phyloP scores from a whole-genome alignment of 2,329 filamentous ascomycete species.

The Chaetomium strumarium region DNA sequence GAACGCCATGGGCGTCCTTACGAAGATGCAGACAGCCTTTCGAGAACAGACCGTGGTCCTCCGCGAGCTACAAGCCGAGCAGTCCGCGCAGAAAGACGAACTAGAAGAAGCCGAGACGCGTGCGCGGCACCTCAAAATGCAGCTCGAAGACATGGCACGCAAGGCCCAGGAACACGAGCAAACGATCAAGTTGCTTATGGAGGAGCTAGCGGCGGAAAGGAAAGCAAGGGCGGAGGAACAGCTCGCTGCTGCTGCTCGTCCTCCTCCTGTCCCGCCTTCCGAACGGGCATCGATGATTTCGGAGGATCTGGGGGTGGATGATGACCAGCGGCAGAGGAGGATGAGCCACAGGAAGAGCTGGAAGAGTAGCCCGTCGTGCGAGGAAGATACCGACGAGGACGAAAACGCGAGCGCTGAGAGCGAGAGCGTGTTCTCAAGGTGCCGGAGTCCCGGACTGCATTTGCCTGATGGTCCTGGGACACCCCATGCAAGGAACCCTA shows the following conservation, averaged over 20 bases:
- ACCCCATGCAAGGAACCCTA: background rate
- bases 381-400: conserved; percentile 38
- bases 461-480: conserved; percentile 10
- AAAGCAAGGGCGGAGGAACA: conserved; percentile 35
- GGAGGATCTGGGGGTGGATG: conserved; percentile 50
- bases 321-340: conserved; percentile 36
- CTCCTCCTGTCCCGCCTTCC: background rate
- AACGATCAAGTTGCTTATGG: conserved; percentile 39
- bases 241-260: conserved; percentile 5
- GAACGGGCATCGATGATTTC: conserved; percentile 39
- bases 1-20: conserved; percentile 50
- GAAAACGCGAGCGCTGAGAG: conserved; percentile 43
- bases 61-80: conserved; percentile 32
- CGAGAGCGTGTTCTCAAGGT: conserved; percentile 56
- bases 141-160: conserved; percentile 54
- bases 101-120: conserved; percentile 50
- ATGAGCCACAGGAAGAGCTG: conserved; percentile 12
- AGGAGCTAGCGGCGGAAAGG: conserved; percentile 46
- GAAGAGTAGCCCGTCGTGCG: conserved; percentile 45
- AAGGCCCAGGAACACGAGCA: conserved; percentile 49
- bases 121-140: conserved; percentile 48
- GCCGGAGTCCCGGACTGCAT: conserved; percentile 48
- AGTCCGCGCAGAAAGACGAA: conserved; percentile 41
- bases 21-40: conserved; percentile 54
- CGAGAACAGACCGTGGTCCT: conserved; percentile 46